Evolutionary conservation across 495 filamentous ascomycete genomes (phyloP), one percentile per base, ranked within the genome.

Genomic region (Podospora didyma): DNA sequence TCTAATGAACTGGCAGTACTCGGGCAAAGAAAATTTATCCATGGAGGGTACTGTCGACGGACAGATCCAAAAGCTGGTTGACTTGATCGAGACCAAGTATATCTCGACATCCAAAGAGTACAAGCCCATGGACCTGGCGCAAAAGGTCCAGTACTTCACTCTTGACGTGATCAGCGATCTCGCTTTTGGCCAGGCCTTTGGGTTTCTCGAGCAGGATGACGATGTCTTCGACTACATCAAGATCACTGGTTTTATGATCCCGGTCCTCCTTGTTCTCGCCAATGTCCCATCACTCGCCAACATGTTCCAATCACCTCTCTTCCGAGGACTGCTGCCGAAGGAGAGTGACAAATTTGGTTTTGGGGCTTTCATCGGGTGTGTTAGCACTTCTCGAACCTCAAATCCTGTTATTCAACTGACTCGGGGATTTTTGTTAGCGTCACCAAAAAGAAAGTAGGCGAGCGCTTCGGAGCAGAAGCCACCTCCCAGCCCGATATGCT

Each of bases 251-350:
- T 71, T 76, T 21, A 69, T 73, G 10, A 66, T 85, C 17, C 72
- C 78, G 2, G 63, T 73, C 4, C 74, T 85, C 3, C 62, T 82
- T 80, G 22, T 81, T 81, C 51, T 53, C 5, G 23, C 49, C 26
- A 44, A 45, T 23, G 21, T 47, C 41, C 28, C 44, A n/a, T 46
- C 45, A 66, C 79, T 79, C 11, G 75, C 77, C 39, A 78, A 73
- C 71, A 54, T 85, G 24, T 76, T 83, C 57, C 72, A 73, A 3
- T 84, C 78, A 19, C 78, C 71, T 49, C 11, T 84, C 28, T 76
- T 84, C 50, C 79, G 75, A 44, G 79, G 76, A 48, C 65, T 85
- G 14, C 73, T 85, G 16, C 83, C 83, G 0, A 82, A 73, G 21
- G 76, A 77, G 0, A 77, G 76, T 5, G 81, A 87, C 54, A 65